Percentiles rank a stretch among this genome's conserved stretches.
Conservation (phyloP, 2,329 filamentous ascomycete genomes). For the Paracoccidioides brasiliensis region DNA sequence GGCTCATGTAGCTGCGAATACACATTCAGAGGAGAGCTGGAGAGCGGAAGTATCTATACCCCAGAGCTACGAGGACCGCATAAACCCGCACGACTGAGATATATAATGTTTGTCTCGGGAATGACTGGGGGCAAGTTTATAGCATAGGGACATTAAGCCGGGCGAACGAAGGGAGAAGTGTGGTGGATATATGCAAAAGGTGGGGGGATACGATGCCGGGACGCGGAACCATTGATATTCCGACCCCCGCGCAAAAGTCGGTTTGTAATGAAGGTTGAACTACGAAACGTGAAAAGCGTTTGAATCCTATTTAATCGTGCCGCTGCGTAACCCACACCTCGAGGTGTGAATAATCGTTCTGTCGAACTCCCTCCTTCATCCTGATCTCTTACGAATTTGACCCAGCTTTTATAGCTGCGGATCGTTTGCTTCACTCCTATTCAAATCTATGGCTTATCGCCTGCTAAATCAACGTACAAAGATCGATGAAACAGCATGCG, state of each 20-base stretch:
- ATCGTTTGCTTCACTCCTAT: too few species aligned
- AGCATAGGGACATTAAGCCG: neutral
- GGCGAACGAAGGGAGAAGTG: neutral
- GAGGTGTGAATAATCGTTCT: too few species aligned
- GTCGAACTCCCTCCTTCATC: too few species aligned
- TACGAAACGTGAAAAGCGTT: neutral
- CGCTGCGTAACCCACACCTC: too few species aligned
- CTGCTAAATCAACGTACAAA: too few species aligned
- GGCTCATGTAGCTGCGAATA: neutral
- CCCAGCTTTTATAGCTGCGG: too few species aligned
- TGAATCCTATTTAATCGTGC: too few species aligned
- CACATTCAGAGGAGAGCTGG: neutral
- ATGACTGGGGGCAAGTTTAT: neutral
- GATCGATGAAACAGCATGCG: too few species aligned
- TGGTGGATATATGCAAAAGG: neutral
- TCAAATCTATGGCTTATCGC: too few species aligned
- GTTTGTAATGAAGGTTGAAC: too few species aligned
- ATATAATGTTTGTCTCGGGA: neutral
- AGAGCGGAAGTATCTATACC: neutral
- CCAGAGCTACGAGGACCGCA: neutral
- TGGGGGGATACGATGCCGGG: neutral
- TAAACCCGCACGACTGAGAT: neutral
- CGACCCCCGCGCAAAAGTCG: conserved; percentile 2
- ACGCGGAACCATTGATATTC: conserved; percentile 4
- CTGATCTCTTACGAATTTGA: too few species aligned